Evolutionary conservation across 768 basidiomycete genomes (phyloP).

Genomic region (Mycena rosella): DNA sequence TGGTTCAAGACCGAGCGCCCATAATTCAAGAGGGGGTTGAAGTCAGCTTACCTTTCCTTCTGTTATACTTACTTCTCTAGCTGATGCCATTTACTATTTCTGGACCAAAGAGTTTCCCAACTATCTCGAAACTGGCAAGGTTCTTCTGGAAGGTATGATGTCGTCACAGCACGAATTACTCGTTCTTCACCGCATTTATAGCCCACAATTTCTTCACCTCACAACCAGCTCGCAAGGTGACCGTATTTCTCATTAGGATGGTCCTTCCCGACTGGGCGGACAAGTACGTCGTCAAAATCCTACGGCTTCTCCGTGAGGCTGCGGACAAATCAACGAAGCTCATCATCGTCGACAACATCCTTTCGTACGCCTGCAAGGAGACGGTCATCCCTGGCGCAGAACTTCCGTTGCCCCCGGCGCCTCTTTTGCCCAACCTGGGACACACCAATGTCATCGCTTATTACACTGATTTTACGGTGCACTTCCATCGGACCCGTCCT

Average conservation of each 20-base stretch:
- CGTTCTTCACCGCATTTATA: background rate
- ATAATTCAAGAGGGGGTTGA: no score
- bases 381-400: background rate
- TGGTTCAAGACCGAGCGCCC: no score
- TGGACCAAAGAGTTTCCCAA: background rate
- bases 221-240: background rate
- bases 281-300: background rate
- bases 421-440: background rate
- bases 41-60: no score
- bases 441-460: background rate
- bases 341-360: background rate
- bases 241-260: background rate
- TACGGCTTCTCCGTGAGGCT: background rate
- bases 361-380: background rate
- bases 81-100: background rate
- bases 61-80: background rate
- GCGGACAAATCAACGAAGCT: background rate
- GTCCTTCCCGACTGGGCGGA: background rate
- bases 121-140: background rate
- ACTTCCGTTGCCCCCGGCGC: background rate
- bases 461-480: background rate
- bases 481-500: no score
- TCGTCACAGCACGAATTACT: background rate
- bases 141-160: background rate
- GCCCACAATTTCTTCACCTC: conserved; percentile 3